Evolutionary conservation across 140 eudicot genomes (phyloP).

Genomic region (Senecio squalidus): DNA sequence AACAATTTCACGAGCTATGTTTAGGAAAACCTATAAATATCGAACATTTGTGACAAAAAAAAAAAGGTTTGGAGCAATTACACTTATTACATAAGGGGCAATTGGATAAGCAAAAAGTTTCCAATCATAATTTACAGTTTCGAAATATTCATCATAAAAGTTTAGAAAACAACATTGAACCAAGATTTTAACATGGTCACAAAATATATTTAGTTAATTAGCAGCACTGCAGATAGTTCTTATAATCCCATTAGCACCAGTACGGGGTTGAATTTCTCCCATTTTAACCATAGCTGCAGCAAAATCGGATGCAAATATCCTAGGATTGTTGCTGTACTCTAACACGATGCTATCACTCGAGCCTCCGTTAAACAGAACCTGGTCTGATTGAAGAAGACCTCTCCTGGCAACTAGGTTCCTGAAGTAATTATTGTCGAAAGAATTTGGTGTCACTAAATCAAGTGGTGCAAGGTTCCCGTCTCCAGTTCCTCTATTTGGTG

Average conservation of each 20-base stretch:
- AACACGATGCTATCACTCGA: conserved; percentile 27
- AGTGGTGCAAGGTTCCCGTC: conserved; percentile 42
- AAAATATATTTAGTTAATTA: conserved; percentile 2
- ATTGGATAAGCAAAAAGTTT: background rate
- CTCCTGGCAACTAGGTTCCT: conserved; percentile 31
- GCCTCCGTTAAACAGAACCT: conserved; percentile 28
- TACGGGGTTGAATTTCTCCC: conserved; percentile 18
- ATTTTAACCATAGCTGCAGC: conserved; percentile 32
- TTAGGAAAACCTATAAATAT: too few species aligned
- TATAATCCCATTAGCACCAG: conserved; percentile 15
- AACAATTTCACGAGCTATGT: too few species aligned
- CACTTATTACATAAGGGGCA: background rate
- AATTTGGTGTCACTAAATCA: conserved; percentile 52
- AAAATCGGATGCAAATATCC: conserved; percentile 23
- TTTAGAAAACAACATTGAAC: background rate
- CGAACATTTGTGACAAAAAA: too few species aligned
- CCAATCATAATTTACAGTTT: background rate
- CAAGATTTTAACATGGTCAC: background rate
- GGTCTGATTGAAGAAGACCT: conserved; percentile 51
- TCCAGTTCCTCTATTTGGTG: conserved; percentile 16
- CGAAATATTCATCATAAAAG: background rate
- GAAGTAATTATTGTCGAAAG: conserved; percentile 48
- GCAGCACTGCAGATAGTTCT: conserved; percentile 14
- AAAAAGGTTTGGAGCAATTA: background rate
- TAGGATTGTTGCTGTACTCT: conserved; percentile 24